Evolutionary conservation across 2,329 filamentous ascomycete genomes (phyloP).

Genomic region (Botrytis porri): DNA sequence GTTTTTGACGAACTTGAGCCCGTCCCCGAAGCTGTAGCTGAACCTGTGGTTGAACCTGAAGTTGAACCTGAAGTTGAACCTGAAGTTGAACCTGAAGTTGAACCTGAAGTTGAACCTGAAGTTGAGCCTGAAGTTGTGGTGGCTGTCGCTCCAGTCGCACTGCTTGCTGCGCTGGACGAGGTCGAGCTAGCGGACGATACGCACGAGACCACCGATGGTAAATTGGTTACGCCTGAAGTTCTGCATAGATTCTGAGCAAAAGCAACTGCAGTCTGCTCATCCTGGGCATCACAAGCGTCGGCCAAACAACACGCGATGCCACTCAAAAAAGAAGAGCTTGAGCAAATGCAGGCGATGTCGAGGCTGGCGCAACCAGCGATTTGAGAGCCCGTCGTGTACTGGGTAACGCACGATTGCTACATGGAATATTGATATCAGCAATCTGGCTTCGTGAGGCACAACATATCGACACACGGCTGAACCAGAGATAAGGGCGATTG

Average conservation of each 20-base stretch:
- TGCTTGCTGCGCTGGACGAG: conserved; percentile 12
- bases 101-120: no score
- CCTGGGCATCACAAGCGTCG: conserved; percentile 41
- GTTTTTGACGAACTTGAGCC: background rate
- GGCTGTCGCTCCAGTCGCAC: background rate
- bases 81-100: no score
- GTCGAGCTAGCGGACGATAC: conserved; percentile 10
- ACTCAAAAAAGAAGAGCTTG: conserved; percentile 44
- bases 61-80: no score
- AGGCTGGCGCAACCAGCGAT: conserved; percentile 42
- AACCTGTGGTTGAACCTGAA: no score
- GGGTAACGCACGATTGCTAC: conserved; percentile 37
- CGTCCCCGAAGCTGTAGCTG: background rate
- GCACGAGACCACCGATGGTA: conserved; percentile 31
- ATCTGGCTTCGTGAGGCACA: background rate
- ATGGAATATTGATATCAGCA: conserved; percentile 11
- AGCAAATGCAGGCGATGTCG: conserved; percentile 51
- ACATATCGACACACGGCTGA: background rate
- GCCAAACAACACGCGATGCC: conserved; percentile 50
- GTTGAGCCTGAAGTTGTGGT: background rate
- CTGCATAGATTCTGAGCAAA: conserved; percentile 40
- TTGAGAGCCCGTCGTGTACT: conserved; percentile 42
- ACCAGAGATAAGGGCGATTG: background rate
- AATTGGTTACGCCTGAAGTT: conserved; percentile 37
- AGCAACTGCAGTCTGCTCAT: conserved; percentile 40